These are phyloP conservation scores for Fusarium haematococcum DNA, from an alignment of 2,329 filamentous ascomycete genomes.

Conservation along the genomic window DNA sequence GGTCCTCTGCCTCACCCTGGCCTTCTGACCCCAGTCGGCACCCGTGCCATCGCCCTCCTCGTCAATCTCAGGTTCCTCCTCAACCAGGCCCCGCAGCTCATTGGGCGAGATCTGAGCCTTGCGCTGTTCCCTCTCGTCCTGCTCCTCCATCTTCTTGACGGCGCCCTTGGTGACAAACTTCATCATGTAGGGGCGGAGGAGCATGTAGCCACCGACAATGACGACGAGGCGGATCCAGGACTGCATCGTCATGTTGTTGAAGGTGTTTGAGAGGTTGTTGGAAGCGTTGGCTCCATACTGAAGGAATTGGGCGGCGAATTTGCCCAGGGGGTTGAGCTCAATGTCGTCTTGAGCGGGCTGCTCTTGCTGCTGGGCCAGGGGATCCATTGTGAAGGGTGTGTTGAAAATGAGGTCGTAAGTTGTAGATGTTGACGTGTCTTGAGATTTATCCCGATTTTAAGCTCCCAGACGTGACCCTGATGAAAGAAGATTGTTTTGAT, in stretches of 20 bases:
- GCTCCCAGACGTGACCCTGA: not conserved
- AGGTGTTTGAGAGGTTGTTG: conserved; percentile 62
- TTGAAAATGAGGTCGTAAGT: not conserved
- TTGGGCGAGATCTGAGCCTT: conserved; percentile 72
- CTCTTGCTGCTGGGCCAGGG: conserved; percentile 42
- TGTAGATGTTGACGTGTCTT: not conserved
- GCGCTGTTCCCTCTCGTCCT: conserved; percentile 64
- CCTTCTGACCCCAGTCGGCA: conserved; percentile 77
- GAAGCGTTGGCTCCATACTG: conserved; percentile 53
- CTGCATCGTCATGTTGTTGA: conserved; percentile 63
- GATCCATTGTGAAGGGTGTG: conserved; percentile 33
- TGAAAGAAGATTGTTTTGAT: not conserved
- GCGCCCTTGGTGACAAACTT: conserved; percentile 73
- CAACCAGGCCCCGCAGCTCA: conserved; percentile 68
- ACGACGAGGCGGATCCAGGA: conserved; percentile 76
- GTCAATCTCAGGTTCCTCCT: conserved; percentile 64
- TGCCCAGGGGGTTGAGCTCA: conserved; percentile 50
- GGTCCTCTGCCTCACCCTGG: conserved; percentile 74
- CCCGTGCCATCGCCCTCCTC: conserved; percentile 59
- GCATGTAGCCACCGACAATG: conserved; percentile 78
- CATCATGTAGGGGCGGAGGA: conserved; percentile 80
- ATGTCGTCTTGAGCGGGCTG: conserved; percentile 42
- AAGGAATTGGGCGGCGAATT: conserved; percentile 47
- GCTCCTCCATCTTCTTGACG: conserved; percentile 72
- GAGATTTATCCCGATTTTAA: not conserved